Evolutionary conservation across 495 filamentous ascomycete genomes (phyloP), one percentile per base, ranked within the genome.

Genomic region (Pseudomonodictys pantanalensis): DNA sequence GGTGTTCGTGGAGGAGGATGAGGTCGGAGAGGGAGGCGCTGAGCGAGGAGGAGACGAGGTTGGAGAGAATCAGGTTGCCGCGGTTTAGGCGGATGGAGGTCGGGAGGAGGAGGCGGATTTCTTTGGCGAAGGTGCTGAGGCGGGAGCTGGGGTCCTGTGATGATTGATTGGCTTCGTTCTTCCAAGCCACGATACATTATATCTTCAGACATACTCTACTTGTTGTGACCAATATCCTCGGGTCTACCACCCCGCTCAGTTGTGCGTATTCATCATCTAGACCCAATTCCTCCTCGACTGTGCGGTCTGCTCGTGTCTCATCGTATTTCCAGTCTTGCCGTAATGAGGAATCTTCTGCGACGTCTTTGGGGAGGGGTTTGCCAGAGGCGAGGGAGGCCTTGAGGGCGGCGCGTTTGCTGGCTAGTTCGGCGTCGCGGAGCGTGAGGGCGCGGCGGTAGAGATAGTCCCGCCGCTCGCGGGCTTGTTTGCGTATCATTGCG

Each of bases 231-330:
- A 96, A 80, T 11, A 92, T 84, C 49, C 91, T 82, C 32, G 91
- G 91, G 59, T 96, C 91, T 17, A 90, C 81, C 55, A 96, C 81
- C 23, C 91, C 91, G 33, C 86, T 90, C 2, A 93, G 83, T 54
- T 90, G 82, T 12, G 86, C 82, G 71, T 96, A 96, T 79, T 99
- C 93, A 69, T 99, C 93, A 71, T 99, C 93, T n/a, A 99, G 76
- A 61, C 90, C 87, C 41, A 91, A 74, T 42, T 88, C 87, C 41
- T 90, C 83, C 45, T 81, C 77, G 17, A 69, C 66, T 30, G 76
- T 81, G 46, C 79, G 70, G 41, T 89, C 84, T 11, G 78, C 73
- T 11, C 81, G 72, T 4, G 88, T 87, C 70, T 95, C 92, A 68
- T 99, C 93, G 70, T 89, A 99, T 67, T 92, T 92, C 77, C 87